Conservation (phyloP, 2,329 filamentous ascomycete species). For the Pseudogymnoascus sp. region DNA sequence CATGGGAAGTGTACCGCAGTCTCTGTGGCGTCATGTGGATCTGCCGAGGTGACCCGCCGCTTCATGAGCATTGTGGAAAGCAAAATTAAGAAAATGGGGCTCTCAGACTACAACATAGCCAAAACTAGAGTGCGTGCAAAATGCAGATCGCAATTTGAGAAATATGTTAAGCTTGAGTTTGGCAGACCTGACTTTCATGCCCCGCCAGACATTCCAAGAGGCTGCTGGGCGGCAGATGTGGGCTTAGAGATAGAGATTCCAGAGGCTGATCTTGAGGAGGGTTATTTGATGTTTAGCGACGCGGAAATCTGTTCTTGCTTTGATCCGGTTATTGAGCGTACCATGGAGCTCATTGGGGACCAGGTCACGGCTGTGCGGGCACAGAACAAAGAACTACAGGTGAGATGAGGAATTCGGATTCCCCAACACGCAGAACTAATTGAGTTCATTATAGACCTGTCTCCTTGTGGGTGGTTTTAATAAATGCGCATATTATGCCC, state of each 20-base stretch:
- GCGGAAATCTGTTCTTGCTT: not conserved
- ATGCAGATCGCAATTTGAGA: not conserved
- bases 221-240: not conserved
- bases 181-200: not conserved
- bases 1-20: not conserved
- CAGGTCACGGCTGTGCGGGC: not conserved
- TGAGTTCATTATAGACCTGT: not conserved
- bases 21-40: not conserved
- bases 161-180: not conserved
- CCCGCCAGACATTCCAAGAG: not conserved
- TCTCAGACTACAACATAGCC: not conserved
- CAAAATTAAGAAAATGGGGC: not conserved
- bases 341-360: not conserved
- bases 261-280: not conserved
- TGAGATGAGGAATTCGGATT: not conserved
- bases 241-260: not conserved
- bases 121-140: not conserved
- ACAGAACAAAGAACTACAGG: not conserved
- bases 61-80: not conserved
- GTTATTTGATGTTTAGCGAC: not conserved
- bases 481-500: not conserved
- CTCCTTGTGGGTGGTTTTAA: not conserved
- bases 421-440: not conserved
- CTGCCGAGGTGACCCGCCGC: not conserved
- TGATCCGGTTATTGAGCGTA: not conserved